These are phyloP conservation scores for Trifolium fragiferum DNA, from an alignment of 306 rosid genomes.

Conservation along the genomic window DNA sequence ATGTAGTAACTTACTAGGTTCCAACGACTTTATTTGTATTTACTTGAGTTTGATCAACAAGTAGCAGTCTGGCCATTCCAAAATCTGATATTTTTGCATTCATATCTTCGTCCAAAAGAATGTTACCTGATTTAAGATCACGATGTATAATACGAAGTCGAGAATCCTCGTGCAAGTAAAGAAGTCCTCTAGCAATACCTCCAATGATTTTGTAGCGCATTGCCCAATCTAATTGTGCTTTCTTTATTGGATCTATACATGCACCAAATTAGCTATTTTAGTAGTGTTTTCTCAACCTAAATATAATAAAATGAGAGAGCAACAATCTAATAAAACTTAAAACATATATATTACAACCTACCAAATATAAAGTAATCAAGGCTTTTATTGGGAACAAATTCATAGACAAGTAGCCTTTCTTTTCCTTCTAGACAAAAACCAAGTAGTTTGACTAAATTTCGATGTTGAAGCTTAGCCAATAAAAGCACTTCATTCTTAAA, in stretches of 20 bases:
- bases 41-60: constrained; percentile 42
- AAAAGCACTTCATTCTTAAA: constrained; percentile 35
- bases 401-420: not conserved
- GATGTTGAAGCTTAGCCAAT: not conserved
- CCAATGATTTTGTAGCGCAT: constrained; percentile 43
- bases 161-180: constrained; percentile 63
- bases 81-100: constrained; percentile 57
- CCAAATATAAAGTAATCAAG: constrained; percentile 11
- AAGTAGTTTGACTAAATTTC: not conserved
- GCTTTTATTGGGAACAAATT: constrained; percentile 28
- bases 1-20: constrained; percentile 59
- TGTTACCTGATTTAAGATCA: constrained; percentile 51
- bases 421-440: not conserved
- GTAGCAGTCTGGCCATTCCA: constrained; percentile 50
- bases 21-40: constrained; percentile 48
- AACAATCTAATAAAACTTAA: too few relatives aligned
- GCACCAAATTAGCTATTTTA: not conserved
- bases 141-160: constrained; percentile 42
- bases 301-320: too few relatives aligned
- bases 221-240: constrained; percentile 41
- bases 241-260: constrained; percentile 42
- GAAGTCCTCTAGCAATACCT: constrained; percentile 49
- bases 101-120: constrained; percentile 51
- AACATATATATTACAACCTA: not conserved
- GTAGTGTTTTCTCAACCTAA: not conserved